These are phyloP conservation scores for Phlyctochytrium planicorne DNA, from an alignment of 192 early-diverging fungal genomes.

Conservation along the genomic window DNA sequence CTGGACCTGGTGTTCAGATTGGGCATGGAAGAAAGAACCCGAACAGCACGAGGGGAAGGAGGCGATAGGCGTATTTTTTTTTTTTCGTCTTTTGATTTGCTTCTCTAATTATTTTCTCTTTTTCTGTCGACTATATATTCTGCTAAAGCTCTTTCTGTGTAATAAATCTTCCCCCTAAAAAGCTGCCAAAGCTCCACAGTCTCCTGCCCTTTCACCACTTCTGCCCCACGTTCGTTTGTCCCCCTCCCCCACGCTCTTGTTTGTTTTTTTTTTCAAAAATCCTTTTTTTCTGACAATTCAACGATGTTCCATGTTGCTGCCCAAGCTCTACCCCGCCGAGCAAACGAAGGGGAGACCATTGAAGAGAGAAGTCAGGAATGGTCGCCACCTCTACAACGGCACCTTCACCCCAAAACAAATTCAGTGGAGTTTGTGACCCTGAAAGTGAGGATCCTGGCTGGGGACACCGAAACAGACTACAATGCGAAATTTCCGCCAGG, in stretches of 20 bases:
- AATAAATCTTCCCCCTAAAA: too few relatives aligned
- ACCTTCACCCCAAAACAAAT: conserved; percentile 39
- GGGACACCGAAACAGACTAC: conserved; percentile 52
- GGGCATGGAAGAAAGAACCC: conserved; percentile 50
- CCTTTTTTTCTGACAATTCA: background rate
- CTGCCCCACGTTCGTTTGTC: too few relatives aligned
- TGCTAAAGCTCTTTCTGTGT: too few relatives aligned
- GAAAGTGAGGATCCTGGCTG: conserved; percentile 48
- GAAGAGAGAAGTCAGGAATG: conserved; percentile 28
- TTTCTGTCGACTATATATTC: too few relatives aligned
- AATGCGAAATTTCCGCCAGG: conserved; percentile 43
- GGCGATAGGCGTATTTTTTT: background rate
- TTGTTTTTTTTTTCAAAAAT: background rate
- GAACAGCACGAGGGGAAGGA: conserved; percentile 31
- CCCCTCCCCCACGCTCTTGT: too few relatives aligned
- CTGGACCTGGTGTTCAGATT: conserved; percentile 22
- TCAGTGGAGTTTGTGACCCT: conserved; percentile 42
- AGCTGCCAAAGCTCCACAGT: too few relatives aligned
- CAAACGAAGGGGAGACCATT: conserved; percentile 5
- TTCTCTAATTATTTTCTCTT: background rate
- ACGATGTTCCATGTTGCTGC: conserved; percentile 8
- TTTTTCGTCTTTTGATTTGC: background rate
- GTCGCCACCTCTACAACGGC: conserved; percentile 46
- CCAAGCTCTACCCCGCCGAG: background rate
- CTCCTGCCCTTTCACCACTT: too few relatives aligned